phyloP scores from a whole-genome alignment of 495 filamentous ascomycete species.

The Hypoxylon cercidicola region DNA sequence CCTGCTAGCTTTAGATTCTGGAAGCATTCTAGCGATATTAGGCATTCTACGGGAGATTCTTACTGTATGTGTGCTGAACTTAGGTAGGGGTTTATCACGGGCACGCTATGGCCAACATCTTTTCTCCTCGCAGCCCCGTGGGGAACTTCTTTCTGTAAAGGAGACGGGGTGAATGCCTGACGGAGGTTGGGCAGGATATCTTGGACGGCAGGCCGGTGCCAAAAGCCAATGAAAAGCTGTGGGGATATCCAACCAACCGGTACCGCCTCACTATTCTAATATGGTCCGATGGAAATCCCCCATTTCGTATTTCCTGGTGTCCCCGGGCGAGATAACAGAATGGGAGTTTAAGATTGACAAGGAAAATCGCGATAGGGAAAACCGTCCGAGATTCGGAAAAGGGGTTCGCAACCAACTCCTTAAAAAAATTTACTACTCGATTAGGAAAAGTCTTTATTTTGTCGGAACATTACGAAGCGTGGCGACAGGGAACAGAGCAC shows the following conservation, averaged over 20 bases:
- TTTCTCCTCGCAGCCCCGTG: too few species aligned
- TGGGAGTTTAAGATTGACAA: neutral
- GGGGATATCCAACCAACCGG: neutral
- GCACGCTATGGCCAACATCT: too few species aligned
- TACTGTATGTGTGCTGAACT: too few species aligned
- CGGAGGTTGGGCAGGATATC: too few species aligned
- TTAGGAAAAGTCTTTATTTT: slow-evolving; percentile 27
- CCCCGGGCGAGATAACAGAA: neutral
- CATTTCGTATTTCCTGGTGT: neutral
- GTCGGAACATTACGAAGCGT: slow-evolving; percentile 1
- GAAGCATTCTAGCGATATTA: too few species aligned
- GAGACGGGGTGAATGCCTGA: too few species aligned
- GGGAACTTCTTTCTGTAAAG: too few species aligned
- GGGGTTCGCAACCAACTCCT: neutral
- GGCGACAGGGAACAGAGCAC: slow-evolving; percentile 24
- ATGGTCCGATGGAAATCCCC: neutral
- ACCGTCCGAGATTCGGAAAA: slow-evolving; percentile 8
- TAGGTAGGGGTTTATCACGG: too few species aligned
- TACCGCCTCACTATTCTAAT: neutral
- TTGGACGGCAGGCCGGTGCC: neutral
- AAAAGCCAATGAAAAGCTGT: neutral
- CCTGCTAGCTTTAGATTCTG: too few species aligned
- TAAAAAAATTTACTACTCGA: slow-evolving; percentile 38
- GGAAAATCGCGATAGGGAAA: neutral
- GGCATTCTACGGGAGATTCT: too few species aligned